These are phyloP conservation scores for Xerocomus brunneocitrinus DNA, from an alignment of 768 basidiomycete species.

Conservation along the genomic window DNA sequence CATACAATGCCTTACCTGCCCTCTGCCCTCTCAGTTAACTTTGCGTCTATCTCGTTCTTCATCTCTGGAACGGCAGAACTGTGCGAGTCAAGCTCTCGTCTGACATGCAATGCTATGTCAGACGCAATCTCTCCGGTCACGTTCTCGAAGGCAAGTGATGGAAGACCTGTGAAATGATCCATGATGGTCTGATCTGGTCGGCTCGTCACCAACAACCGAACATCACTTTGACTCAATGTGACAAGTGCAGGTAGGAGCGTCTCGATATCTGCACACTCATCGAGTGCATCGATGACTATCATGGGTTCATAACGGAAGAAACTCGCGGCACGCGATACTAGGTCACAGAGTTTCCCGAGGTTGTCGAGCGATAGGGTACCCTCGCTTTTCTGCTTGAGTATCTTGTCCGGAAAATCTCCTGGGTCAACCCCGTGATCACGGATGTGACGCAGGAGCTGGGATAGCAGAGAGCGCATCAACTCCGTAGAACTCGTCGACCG, in stretches of 20 bases:
- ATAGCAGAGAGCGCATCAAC: constrained; percentile 3
- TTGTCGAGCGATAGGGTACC: background rate
- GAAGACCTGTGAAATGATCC: background rate
- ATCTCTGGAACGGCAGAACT: background rate
- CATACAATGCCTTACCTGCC: background rate
- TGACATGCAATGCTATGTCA: background rate
- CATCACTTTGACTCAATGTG: background rate
- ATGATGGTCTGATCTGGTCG: background rate
- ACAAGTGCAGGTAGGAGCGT: background rate
- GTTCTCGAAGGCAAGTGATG: background rate
- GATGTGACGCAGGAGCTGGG: background rate
- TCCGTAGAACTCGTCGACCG: background rate
- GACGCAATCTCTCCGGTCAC: background rate
- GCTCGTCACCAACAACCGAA: constrained; percentile 1
- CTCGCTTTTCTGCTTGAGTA: background rate
- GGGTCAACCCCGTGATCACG: background rate
- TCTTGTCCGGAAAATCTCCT: background rate
- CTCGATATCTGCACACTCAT: constrained; percentile 4
- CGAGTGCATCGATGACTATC: constrained; percentile 10
- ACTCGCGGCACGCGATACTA: background rate
- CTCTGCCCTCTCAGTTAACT: background rate
- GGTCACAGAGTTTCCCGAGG: background rate
- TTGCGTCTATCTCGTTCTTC: background rate
- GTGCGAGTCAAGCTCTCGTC: background rate
- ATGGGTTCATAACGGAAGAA: constrained; percentile 1